These are phyloP conservation scores for Neofusicoccum kwambonambiense DNA, from an alignment of 2,329 filamentous ascomycete genomes.

Conservation along the genomic window DNA sequence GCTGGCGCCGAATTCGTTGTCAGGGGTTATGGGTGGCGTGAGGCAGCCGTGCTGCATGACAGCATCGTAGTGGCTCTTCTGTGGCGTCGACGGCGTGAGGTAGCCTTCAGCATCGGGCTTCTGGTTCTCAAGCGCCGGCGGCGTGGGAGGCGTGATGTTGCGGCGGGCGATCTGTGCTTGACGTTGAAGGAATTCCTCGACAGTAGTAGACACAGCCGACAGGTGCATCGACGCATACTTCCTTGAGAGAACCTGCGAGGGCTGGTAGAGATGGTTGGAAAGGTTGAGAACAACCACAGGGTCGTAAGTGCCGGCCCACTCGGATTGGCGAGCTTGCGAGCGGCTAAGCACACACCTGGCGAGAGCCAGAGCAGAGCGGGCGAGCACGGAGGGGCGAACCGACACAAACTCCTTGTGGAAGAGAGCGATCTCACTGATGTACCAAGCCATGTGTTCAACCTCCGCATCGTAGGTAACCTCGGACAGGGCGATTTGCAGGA, in stretches of 20 bases:
- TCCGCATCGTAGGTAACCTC: slow-evolving; percentile 75
- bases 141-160: slow-evolving; percentile 51
- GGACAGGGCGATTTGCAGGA: slow-evolving; percentile 80
- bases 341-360: slow-evolving; percentile 82
- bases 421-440: slow-evolving; percentile 90
- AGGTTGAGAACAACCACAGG: slow-evolving; percentile 64
- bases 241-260: slow-evolving; percentile 64
- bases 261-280: slow-evolving; percentile 64
- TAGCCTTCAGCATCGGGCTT: slow-evolving; percentile 48
- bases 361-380: slow-evolving; percentile 80
- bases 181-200: slow-evolving; percentile 66
- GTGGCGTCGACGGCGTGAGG: slow-evolving; percentile 72
- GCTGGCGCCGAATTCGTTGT: slow-evolving; percentile 46
- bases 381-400: slow-evolving; percentile 85
- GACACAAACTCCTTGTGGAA: slow-evolving; percentile 98
- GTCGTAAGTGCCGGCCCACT: slow-evolving; percentile 73
- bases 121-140: slow-evolving; percentile 56
- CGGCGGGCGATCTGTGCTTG: slow-evolving; percentile 55
- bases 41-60: slow-evolving; percentile 71
- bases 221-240: slow-evolving; percentile 68
- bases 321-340: slow-evolving; percentile 70
- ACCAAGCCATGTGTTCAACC: slow-evolving; percentile 90
- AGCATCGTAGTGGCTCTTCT: slow-evolving; percentile 67
- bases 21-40: slow-evolving; percentile 82
- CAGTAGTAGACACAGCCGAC: slow-evolving; percentile 61